Evolutionary conservation across 495 filamentous ascomycete genomes (phyloP).

Genomic region (Tuber microsphaerosporum): DNA sequence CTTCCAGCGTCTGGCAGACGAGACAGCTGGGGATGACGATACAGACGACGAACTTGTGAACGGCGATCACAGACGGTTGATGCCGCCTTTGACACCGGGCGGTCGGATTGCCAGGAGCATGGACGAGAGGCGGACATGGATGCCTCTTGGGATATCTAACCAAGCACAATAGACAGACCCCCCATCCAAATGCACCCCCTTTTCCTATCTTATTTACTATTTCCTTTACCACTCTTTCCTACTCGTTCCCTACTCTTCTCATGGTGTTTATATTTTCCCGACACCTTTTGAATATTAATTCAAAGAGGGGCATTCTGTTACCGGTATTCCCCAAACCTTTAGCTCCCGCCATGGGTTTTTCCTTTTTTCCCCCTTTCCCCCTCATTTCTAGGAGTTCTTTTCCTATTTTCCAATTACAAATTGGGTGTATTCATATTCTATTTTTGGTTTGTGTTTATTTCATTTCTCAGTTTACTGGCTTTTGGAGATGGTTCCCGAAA

Average conservation of each 20-base stretch:
- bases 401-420: not conserved
- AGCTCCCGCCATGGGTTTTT: not conserved
- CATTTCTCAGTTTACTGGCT: not conserved
- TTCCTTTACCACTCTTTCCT: not conserved
- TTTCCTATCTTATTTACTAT: not conserved
- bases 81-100: conserved; percentile 65
- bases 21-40: conserved; percentile 52
- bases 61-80: conserved; percentile 50
- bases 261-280: not conserved
- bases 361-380: not conserved
- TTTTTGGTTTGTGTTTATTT: not conserved
- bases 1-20: conserved; percentile 64
- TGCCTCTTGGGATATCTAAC: conserved; percentile 32
- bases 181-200: not conserved
- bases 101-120: conserved; percentile 64
- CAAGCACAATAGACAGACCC: not conserved
- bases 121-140: conserved; percentile 48
- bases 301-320: not conserved
- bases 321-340: not conserved
- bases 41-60: conserved; percentile 42
- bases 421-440: not conserved
- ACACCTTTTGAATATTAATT: not conserved
- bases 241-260: not conserved
- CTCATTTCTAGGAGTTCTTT: not conserved
- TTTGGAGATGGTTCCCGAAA: not conserved